phyloP scores from a whole-genome alignment of 2,329 filamentous ascomycete genomes.

The Penicillium hordei region DNA sequence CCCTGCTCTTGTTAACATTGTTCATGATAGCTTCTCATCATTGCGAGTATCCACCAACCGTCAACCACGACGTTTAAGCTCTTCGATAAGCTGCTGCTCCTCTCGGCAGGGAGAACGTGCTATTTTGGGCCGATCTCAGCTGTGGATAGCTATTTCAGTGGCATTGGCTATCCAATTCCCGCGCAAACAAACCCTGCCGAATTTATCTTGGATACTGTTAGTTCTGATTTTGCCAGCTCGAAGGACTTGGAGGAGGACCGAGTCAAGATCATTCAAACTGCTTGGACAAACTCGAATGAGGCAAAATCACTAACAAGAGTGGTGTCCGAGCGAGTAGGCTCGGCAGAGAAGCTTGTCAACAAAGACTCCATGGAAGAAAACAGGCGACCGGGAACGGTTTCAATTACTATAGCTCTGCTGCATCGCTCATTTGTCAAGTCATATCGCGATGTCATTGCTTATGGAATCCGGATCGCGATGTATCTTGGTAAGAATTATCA shows the following conservation, averaged over 20 bases:
- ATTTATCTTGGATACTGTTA: constrained; percentile 74
- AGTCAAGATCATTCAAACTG: constrained; percentile 54
- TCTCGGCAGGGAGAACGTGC: constrained; percentile 68
- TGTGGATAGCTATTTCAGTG: constrained; percentile 63
- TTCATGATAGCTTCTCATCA: constrained; percentile 63
- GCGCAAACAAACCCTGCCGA: constrained; percentile 76
- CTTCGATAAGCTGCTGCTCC: constrained; percentile 75
- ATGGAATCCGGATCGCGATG: constrained; percentile 80
- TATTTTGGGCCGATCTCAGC: constrained; percentile 67
- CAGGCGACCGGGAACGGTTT: constrained; percentile 46
- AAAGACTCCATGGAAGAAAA: constrained; percentile 20
- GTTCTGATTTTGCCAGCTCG: constrained; percentile 67
- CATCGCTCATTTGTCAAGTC: constrained; percentile 81
- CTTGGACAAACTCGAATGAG: constrained; percentile 56
- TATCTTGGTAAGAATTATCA: constrained; percentile 59
- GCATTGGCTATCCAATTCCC: constrained; percentile 63
- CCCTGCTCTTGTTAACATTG: constrained; percentile 7
- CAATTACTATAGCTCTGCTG: constrained; percentile 64
- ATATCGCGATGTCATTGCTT: constrained; percentile 79
- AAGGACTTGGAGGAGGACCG: constrained; percentile 49
- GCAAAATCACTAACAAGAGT: constrained; percentile 34
- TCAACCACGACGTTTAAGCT: constrained; percentile 75
- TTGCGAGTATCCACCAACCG: constrained; percentile 83
- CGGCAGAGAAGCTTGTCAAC: constrained; percentile 29
- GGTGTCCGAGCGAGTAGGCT: constrained; percentile 21